phyloP scores from a whole-genome alignment of 2,329 filamentous ascomycete genomes.

The Phaeosphaeriaceae sp. region DNA sequence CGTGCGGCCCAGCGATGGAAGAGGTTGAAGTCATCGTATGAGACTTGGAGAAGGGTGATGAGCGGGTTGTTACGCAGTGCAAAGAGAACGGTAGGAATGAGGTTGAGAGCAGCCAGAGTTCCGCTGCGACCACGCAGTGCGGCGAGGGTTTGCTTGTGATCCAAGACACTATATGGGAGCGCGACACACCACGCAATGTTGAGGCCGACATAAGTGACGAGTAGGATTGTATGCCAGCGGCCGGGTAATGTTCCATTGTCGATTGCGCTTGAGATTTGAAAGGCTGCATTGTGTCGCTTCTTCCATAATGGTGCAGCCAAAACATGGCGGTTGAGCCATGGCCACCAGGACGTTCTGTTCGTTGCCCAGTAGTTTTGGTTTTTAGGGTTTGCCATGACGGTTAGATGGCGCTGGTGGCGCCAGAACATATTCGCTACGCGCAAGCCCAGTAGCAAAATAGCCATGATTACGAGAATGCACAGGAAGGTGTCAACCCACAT shows the following conservation, averaged over 20 bases:
- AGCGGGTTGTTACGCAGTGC: constrained; percentile 93
- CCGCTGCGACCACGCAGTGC: constrained; percentile 87
- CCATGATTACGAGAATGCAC: constrained; percentile 43
- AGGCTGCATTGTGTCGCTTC: constrained; percentile 78
- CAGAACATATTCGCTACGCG: constrained; percentile 51
- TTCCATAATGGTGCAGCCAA: constrained; percentile 73
- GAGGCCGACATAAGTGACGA: constrained; percentile 70
- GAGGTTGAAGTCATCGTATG: constrained; percentile 96
- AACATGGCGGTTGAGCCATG: constrained; percentile 69
- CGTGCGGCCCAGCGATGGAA: constrained; percentile 84
- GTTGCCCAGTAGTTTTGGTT: constrained; percentile 54
- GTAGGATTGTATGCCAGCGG: constrained; percentile 75
- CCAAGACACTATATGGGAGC: constrained; percentile 63
- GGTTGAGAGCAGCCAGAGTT: constrained; percentile 83
- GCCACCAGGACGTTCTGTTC: constrained; percentile 55
- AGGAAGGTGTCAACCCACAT: constrained; percentile 54
- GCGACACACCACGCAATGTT: constrained; percentile 80
- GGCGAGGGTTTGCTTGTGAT: constrained; percentile 67
- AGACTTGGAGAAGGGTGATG: constrained; percentile 80
- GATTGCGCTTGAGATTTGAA: constrained; percentile 70
- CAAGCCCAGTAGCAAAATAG: constrained; percentile 49
- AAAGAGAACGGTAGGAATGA: constrained; percentile 88
- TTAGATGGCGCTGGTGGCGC: constrained; percentile 54
- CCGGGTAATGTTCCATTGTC: constrained; percentile 80
- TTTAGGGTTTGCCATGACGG: constrained; percentile 50